Evolutionary conservation across 106 monocot genomes (phyloP).

Genomic region (Acanthochlamys bracteata): DNA sequence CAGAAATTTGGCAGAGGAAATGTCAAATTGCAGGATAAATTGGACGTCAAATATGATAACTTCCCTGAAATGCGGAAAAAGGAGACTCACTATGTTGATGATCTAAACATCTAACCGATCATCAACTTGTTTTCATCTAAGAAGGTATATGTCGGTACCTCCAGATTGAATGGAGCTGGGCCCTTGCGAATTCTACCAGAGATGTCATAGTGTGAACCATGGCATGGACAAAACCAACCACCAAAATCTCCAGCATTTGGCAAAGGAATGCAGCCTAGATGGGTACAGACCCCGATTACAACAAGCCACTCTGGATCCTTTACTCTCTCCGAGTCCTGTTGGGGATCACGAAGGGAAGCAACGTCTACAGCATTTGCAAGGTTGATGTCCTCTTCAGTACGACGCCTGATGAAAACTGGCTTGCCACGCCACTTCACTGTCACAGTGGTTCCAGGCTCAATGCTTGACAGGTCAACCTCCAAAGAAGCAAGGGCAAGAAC

Average conservation of each 20-base stretch:
- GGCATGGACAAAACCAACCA: constrained; percentile 46
- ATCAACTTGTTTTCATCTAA: constrained; percentile 39
- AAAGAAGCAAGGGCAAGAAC: constrained; percentile 37
- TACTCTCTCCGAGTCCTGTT: constrained; percentile 23
- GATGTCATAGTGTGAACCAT: constrained; percentile 39
- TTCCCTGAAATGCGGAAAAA: too few species aligned
- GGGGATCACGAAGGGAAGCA: constrained; percentile 27
- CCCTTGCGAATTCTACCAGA: constrained; percentile 47
- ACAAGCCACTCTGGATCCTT: constrained; percentile 39
- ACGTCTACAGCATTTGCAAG: constrained; percentile 27
- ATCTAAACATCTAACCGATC: constrained; percentile 18
- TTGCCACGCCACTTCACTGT: constrained; percentile 49
- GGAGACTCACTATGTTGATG: background rate
- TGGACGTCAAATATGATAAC: too few species aligned
- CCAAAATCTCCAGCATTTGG: constrained; percentile 35
- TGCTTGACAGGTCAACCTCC: constrained; percentile 43
- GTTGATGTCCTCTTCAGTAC: constrained; percentile 35
- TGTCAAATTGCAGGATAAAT: too few species aligned
- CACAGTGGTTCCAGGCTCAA: constrained; percentile 35
- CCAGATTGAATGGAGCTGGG: constrained; percentile 38
- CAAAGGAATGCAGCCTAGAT: constrained; percentile 38
- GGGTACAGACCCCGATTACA: constrained; percentile 35
- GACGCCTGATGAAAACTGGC: constrained; percentile 34
- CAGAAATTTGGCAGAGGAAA: too few species aligned
- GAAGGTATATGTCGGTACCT: constrained; percentile 29